These are phyloP conservation scores for Terfezia claveryi DNA, from an alignment of 495 filamentous ascomycete genomes.

Conservation along the genomic window DNA sequence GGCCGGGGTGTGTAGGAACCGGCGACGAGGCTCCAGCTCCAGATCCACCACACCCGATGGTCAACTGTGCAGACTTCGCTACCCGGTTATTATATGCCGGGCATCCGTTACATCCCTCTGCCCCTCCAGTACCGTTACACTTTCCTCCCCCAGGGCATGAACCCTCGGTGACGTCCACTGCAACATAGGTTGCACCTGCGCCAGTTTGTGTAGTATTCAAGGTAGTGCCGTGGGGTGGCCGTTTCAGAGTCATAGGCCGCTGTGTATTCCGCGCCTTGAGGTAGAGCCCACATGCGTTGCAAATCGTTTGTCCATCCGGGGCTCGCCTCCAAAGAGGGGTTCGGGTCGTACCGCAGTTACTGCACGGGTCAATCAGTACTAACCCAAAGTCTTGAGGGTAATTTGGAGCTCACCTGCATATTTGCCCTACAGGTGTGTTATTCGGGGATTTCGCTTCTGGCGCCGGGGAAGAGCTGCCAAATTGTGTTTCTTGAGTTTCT, in stretches of 20 bases:
- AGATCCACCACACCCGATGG: constrained; percentile 22
- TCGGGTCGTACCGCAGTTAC: constrained; percentile 83
- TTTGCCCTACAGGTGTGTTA: constrained; percentile 28
- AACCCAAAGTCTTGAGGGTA: neutral
- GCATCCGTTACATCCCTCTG: constrained; percentile 88
- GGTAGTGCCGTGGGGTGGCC: constrained; percentile 24
- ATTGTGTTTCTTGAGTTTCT: neutral
- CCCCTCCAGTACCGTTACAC: constrained; percentile 91
- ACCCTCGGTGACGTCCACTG: constrained; percentile 50
- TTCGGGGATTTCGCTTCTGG: constrained; percentile 6
- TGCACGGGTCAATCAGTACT: constrained; percentile 21
- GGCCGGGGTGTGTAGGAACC: neutral
- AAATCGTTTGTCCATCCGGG: constrained; percentile 80
- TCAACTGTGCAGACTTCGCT: constrained; percentile 59
- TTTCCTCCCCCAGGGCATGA: constrained; percentile 87
- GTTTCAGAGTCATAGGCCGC: constrained; percentile 73
- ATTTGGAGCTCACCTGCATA: constrained; percentile 29
- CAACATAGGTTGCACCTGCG: constrained; percentile 51
- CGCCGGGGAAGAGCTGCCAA: neutral
- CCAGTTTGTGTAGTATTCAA: constrained; percentile 20
- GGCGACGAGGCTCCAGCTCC: constrained; percentile 7
- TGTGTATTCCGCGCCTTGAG: constrained; percentile 76
- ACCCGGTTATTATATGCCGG: constrained; percentile 94
- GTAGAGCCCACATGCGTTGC: constrained; percentile 94
- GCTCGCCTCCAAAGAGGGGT: constrained; percentile 92